Evolutionary conservation across 129 eudicot species (phyloP).

Genomic region (Scalesia atractyloides): DNA sequence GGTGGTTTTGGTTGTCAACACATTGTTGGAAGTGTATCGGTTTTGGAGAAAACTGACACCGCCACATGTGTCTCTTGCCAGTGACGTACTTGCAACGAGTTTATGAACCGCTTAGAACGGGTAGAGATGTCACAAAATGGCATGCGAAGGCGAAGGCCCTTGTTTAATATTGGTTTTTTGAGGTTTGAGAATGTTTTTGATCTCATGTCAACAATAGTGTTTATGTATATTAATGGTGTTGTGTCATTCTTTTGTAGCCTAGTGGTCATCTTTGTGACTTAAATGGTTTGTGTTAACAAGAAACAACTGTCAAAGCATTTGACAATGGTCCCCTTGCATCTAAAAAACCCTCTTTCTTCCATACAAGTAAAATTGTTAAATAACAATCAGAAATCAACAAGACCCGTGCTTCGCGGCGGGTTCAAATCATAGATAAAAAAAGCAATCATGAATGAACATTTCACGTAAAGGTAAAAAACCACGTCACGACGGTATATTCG

Average conservation of each 20-base stretch:
- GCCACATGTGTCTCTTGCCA: constrained; percentile 46
- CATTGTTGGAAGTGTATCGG: constrained; percentile 30
- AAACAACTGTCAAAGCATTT: background rate
- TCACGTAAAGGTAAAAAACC: no score
- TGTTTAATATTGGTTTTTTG: constrained; percentile 8
- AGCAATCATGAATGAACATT: no score
- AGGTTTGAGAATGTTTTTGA: constrained; percentile 14
- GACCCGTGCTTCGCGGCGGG: no score
- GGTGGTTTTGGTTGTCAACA: constrained; percentile 33
- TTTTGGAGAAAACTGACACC: constrained; percentile 30
- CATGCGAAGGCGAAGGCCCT: constrained; percentile 8
- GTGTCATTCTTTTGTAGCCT: constrained; percentile 4
- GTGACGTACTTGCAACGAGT: constrained; percentile 16
- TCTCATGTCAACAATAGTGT: constrained; percentile 16
- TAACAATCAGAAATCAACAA: no score
- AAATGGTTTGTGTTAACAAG: background rate
- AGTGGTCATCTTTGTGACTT: constrained; percentile 16
- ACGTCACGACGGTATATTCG: no score
- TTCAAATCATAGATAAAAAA: no score
- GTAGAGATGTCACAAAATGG: constrained; percentile 15
- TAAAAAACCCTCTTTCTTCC: background rate
- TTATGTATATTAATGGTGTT: constrained; percentile 10
- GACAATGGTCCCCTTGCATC: background rate
- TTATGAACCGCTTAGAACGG: background rate
- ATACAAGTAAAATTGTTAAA: background rate